Evolutionary conservation across 257 asterid genomes (phyloP).

Genomic region (Euphrasia confusa): DNA sequence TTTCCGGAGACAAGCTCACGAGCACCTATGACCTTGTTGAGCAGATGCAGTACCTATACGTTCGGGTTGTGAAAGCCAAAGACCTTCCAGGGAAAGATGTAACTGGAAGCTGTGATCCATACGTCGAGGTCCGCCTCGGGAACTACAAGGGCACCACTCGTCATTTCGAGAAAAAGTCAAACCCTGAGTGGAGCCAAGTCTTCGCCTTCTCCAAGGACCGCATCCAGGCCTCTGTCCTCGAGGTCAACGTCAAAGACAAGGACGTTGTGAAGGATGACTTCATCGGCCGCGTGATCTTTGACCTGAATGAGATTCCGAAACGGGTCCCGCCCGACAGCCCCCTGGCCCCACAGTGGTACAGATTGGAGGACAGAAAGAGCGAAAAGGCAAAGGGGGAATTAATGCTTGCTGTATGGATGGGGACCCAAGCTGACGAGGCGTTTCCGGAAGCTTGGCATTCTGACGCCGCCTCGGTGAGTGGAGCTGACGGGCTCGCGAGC

Average conservation of each 20-base stretch:
- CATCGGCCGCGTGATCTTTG: slow-evolving; percentile 53
- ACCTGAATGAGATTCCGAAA: slow-evolving; percentile 56
- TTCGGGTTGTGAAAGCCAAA: slow-evolving; percentile 65
- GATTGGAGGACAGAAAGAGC: slow-evolving; percentile 51
- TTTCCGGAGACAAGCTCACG: slow-evolving; percentile 59
- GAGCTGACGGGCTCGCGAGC: slow-evolving; percentile 49
- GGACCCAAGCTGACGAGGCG: slow-evolving; percentile 73
- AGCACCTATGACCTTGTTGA: slow-evolving; percentile 78
- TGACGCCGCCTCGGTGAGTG: slow-evolving; percentile 57
- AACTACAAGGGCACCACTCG: slow-evolving; percentile 69
- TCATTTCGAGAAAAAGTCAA: slow-evolving; percentile 59
- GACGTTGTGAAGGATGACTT: slow-evolving; percentile 62
- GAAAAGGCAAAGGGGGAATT: slow-evolving; percentile 60
- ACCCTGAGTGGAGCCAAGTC: slow-evolving; percentile 70
- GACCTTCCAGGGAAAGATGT: slow-evolving; percentile 62
- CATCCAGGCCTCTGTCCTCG: slow-evolving; percentile 55
- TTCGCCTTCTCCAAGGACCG: slow-evolving; percentile 72
- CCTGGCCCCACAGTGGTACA: slow-evolving; percentile 70
- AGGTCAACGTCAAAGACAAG: slow-evolving; percentile 62
- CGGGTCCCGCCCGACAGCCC: slow-evolving; percentile 73
- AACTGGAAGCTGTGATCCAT: slow-evolving; percentile 63
- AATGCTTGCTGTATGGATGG: slow-evolving; percentile 87
- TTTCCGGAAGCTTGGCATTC: slow-evolving; percentile 79
- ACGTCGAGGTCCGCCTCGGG: slow-evolving; percentile 60
- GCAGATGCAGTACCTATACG: slow-evolving; percentile 75